Base-by-base conservation (phyloP, 1,139 yeast species). In the Diutina ranongensis region DNA sequence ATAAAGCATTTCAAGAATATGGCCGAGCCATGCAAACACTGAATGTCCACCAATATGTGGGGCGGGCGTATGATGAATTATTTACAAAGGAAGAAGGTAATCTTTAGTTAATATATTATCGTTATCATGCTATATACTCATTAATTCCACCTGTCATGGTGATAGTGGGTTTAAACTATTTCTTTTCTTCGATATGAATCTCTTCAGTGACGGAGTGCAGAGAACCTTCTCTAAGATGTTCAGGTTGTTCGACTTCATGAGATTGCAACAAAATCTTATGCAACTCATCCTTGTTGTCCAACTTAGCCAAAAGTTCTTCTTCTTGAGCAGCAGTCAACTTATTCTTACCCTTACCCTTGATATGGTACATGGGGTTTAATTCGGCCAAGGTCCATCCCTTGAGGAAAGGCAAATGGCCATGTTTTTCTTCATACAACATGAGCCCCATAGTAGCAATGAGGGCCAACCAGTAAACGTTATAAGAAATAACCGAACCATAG, bases 21-120 rank as follows among this genome's bases (percentile, higher is more conserved):
- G 86, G 87, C 2, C 67, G 98, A 46, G 74, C 94, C 4, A 80
- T 88, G 83, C 86, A 86, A 57, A 86, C 98, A 0, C 78, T 89
- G 2, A 85, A 88, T 59, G 65, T 92, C 25, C 88, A 88, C 50
- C 71, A 74, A 47, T 73, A 70, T 50, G 77, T 89, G 22, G 84
- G 86, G 1, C 67, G 66, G 10, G 81, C 92, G 0, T 87, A 72
- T 55, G 55, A 56, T n/a, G 74, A 72, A 38, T 55, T 81, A 7
- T 80, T 75, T 54, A 25, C 10, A 5, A 25, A 25, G 28, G 28
- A 25, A 10, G 74, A 15, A 5, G 34, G 13, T 7, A 25, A 10
- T 10, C 10, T 25, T 5, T 25, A 25, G 10, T 25, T 5, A 25
- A 25, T 25, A 10, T 25, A n/a, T n/a, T n/a, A n/a, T n/a, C n/a